A percentile compares a stretch with the other conserved stretches of the same genome.
phyloP scores from a whole-genome alignment of 331 rosid genomes.

The Dryas integrifolia region DNA sequence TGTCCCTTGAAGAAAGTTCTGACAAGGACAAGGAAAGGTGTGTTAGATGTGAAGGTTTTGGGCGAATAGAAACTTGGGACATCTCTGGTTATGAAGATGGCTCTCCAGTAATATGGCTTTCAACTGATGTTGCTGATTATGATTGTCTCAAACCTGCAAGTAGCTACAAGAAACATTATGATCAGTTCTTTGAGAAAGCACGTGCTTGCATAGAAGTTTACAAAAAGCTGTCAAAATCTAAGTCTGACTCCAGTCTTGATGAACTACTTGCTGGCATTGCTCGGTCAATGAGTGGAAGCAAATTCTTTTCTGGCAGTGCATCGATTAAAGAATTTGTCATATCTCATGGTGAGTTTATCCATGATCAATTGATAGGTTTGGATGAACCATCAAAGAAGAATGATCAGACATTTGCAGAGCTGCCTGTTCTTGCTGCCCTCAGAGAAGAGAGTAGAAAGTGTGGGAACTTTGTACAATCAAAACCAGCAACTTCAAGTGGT shows the following conservation, averaged over 20 bases:
- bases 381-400: conserved; percentile 61
- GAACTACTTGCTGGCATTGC: conserved; percentile 87
- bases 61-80: conserved; percentile 83
- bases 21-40: conserved; percentile 68
- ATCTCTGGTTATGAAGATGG: conserved; percentile 95
- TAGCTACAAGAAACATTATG: conserved; percentile 62
- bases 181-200: conserved; percentile 69
- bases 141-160: conserved; percentile 67
- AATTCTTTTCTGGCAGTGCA: conserved; percentile 57
- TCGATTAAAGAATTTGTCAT: conserved; percentile 67
- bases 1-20: conserved; percentile 55
- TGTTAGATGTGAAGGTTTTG: conserved; percentile 73
- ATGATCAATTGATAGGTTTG: conserved; percentile 73
- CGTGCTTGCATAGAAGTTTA: conserved; percentile 75
- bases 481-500: conserved; percentile 39
- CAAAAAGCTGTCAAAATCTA: conserved; percentile 55
- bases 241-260: conserved; percentile 59
- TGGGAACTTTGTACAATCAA: conserved; percentile 35
- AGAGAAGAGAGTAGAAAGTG: conserved; percentile 54
- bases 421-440: conserved; percentile 66
- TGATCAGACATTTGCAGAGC: conserved; percentile 50
- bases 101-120: conserved; percentile 75
- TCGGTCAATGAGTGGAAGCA: conserved; percentile 69
- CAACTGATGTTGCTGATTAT: conserved; percentile 81
- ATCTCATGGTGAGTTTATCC: conserved; percentile 79